These are phyloP conservation scores for Acanthamoeba divionensis DNA, from an alignment of 208 protist species.

Conservation along the genomic window DNA sequence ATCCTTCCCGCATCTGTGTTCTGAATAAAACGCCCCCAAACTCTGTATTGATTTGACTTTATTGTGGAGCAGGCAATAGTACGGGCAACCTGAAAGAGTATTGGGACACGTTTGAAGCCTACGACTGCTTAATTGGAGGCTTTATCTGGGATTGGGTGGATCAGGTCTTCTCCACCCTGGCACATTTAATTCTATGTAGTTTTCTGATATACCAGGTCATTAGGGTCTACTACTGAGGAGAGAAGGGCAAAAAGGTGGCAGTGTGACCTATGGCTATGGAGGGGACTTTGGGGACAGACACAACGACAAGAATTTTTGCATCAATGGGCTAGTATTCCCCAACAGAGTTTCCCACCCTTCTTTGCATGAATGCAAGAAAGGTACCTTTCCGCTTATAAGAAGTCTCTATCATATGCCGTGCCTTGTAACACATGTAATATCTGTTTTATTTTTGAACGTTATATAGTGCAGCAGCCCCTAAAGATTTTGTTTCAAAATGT, in stretches of 20 bases:
- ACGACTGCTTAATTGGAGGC: slow-evolving; percentile 54
- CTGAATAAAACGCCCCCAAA: too few species aligned
- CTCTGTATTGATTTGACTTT: neutral
- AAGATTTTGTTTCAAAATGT: too few species aligned
- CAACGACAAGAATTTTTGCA: slow-evolving; percentile 59
- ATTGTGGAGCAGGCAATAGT: neutral
- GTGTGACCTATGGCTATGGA: slow-evolving; percentile 61
- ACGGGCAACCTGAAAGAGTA: slow-evolving; percentile 68
- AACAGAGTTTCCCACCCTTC: slow-evolving; percentile 61
- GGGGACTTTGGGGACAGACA: slow-evolving; percentile 63
- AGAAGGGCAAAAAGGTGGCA: neutral
- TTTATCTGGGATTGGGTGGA: slow-evolving; percentile 79
- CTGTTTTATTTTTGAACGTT: too few species aligned
- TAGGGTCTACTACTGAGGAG: too few species aligned
- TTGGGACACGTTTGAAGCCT: slow-evolving; percentile 53
- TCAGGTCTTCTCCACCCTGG: too few species aligned
- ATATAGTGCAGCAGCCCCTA: slow-evolving; percentile 20
- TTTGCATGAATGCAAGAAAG: slow-evolving; percentile 32
- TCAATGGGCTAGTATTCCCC: slow-evolving; percentile 70
- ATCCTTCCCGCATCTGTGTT: too few species aligned
- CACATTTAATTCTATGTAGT: too few species aligned
- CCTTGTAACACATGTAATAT: too few species aligned
- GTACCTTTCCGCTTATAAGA: neutral
- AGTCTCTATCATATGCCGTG: neutral
- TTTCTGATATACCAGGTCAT: too few species aligned